phyloP scores from a whole-genome alignment of 257 asterid genomes.

The Avicennia marina region DNA sequence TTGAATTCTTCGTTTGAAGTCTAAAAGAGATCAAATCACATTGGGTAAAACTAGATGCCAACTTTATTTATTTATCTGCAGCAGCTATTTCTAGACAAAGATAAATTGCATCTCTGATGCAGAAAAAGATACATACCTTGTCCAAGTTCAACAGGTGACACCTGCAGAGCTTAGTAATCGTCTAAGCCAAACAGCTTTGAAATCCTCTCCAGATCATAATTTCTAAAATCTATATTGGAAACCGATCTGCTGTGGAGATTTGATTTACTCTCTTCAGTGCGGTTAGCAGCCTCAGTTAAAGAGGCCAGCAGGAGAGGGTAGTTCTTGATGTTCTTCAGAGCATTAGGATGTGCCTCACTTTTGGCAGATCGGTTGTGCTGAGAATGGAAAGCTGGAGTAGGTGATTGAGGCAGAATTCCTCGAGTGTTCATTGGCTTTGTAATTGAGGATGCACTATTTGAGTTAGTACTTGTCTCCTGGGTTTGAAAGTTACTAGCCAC shows the following conservation, averaged over 20 bases:
- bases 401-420: slow-evolving; percentile 52
- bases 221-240: slow-evolving; percentile 57
- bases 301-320: slow-evolving; percentile 80
- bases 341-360: slow-evolving; percentile 84
- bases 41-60: too few relatives aligned
- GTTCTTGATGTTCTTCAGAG: slow-evolving; percentile 81
- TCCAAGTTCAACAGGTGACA: not conserved
- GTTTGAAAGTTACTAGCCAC: slow-evolving; percentile 21
- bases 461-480: slow-evolving; percentile 31
- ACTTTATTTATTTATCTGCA: too few relatives aligned
- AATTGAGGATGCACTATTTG: slow-evolving; percentile 39
- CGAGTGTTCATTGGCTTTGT: slow-evolving; percentile 14
- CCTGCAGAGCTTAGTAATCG: slow-evolving; percentile 16
- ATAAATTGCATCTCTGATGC: not conserved
- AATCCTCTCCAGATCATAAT: slow-evolving; percentile 56
- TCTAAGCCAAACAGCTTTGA: slow-evolving; percentile 55
- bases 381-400: slow-evolving; percentile 52
- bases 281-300: slow-evolving; percentile 62
- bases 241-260: slow-evolving; percentile 51
- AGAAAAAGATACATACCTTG: not conserved
- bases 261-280: slow-evolving; percentile 58
- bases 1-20: too few relatives aligned
- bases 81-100: too few relatives aligned
- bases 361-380: slow-evolving; percentile 42
- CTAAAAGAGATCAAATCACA: too few relatives aligned